Evolutionary conservation across 306 rosid genomes (phyloP).

Genomic region (Myrica gale): DNA sequence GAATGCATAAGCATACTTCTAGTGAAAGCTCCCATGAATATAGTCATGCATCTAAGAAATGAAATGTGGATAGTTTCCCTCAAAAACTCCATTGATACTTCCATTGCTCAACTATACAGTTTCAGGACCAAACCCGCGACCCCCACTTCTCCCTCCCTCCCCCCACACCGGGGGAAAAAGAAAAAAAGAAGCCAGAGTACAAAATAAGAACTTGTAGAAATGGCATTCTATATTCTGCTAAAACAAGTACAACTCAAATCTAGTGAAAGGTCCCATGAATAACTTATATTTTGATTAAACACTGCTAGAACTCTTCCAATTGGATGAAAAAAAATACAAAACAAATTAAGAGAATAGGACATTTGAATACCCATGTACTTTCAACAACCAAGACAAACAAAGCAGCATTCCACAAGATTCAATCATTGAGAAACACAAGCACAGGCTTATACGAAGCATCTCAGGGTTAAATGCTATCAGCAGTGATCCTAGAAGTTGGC

Average conservation of each 20-base stretch:
- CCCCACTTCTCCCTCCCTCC: too few relatives aligned
- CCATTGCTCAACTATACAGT: too few relatives aligned
- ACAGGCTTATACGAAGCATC: conserved; percentile 16
- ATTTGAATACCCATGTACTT: background rate
- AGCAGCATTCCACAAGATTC: background rate
- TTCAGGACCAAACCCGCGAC: too few relatives aligned
- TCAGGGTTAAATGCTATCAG: conserved; percentile 15
- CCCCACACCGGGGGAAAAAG: too few relatives aligned
- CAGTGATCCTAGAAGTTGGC: conserved; percentile 15
- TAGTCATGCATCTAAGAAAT: background rate
- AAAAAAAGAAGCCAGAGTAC: too few relatives aligned
- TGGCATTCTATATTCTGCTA: too few relatives aligned
- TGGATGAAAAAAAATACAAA: background rate
- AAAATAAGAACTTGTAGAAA: too few relatives aligned
- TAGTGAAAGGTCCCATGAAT: too few relatives aligned
- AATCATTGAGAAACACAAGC: background rate
- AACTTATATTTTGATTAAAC: background rate
- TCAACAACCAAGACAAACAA: background rate
- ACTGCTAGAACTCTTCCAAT: background rate
- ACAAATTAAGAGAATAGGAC: background rate
- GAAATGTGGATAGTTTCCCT: background rate
- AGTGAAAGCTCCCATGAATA: background rate
- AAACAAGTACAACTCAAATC: too few relatives aligned
- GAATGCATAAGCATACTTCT: background rate
- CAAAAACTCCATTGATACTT: background rate